A percentile compares a stretch with the other conserved stretches of the same genome.
These are phyloP conservation scores for Pseudocercospora crystallina DNA, from an alignment of 2,329 filamentous ascomycete genomes.

Conservation along the genomic window DNA sequence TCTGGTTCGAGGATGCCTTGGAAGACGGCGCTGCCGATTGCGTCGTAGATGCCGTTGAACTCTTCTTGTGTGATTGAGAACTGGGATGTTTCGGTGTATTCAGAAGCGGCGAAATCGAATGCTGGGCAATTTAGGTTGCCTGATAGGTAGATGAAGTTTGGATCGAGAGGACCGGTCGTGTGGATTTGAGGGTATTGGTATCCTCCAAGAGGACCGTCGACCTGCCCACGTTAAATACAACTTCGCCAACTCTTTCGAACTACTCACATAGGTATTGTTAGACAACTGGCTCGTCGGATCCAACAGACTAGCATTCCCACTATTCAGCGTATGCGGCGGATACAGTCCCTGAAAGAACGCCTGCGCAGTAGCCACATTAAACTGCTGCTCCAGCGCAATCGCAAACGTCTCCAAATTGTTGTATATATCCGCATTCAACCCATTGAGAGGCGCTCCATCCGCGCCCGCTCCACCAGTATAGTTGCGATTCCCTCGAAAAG, in stretches of 20 bases:
- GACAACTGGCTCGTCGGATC: slow-evolving; percentile 43
- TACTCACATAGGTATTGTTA: slow-evolving; percentile 42
- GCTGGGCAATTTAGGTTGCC: slow-evolving; percentile 40
- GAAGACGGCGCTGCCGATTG: slow-evolving; percentile 46
- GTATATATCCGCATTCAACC: slow-evolving; percentile 44
- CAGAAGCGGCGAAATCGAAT: slow-evolving; percentile 34
- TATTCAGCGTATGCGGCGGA: slow-evolving; percentile 46
- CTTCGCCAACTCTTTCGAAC: background rate
- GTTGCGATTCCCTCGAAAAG: slow-evolving; percentile 16
- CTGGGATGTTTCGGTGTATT: slow-evolving; percentile 42
- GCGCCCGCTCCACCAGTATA: slow-evolving; percentile 18
- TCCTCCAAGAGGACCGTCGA: slow-evolving; percentile 53
- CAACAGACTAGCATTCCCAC: slow-evolving; percentile 23
- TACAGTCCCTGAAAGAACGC: slow-evolving; percentile 64
- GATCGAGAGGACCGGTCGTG: slow-evolving; percentile 46
- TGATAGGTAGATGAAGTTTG: slow-evolving; percentile 51
- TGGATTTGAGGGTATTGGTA: slow-evolving; percentile 59
- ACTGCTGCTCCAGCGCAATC: slow-evolving; percentile 49
- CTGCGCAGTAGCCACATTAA: slow-evolving; percentile 54
- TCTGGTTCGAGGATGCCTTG: slow-evolving; percentile 40
- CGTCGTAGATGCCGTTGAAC: slow-evolving; percentile 50
- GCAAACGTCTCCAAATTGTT: slow-evolving; percentile 50
- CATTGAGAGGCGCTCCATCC: slow-evolving; percentile 41
- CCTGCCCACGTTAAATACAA: slow-evolving; percentile 12
- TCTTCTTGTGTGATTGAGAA: slow-evolving; percentile 27